These are phyloP conservation scores for Dendrostoma leiphaemia DNA, from an alignment of 2,329 filamentous ascomycete genomes.

Conservation along the genomic window DNA sequence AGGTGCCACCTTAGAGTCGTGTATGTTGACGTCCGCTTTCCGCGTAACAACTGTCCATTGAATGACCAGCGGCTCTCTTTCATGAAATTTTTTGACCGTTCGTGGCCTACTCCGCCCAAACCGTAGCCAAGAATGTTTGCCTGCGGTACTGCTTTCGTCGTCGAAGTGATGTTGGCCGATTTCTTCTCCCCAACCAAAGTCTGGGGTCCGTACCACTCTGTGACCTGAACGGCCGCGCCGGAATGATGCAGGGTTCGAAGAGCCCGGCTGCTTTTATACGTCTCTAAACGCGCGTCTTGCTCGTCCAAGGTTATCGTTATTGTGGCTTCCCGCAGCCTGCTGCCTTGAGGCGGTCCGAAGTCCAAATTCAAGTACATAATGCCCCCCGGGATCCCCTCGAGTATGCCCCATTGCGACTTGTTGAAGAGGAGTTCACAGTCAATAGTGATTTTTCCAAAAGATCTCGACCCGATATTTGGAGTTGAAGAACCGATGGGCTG, in stretches of 20 bases:
- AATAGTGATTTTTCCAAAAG: conserved; percentile 25
- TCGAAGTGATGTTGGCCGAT: conserved; percentile 14
- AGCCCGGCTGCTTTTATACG: background rate
- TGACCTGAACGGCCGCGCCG: conserved; percentile 24
- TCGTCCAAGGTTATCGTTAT: conserved; percentile 27
- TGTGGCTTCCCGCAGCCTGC: conserved; percentile 24
- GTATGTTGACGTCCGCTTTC: conserved; percentile 20
- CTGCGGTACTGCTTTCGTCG: conserved; percentile 19
- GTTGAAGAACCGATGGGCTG: no score
- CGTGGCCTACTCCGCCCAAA: conserved; percentile 22
- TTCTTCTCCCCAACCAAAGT: conserved; percentile 22
- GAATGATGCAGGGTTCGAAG: background rate
- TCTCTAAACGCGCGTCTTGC: conserved; percentile 21
- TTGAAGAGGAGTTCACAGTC: conserved; percentile 28
- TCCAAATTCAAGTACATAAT: conserved; percentile 28
- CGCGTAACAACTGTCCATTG: conserved; percentile 21
- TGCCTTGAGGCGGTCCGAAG: conserved; percentile 25
- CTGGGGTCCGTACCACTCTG: conserved; percentile 22
- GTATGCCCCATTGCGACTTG: conserved; percentile 28
- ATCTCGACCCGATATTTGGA: no score
- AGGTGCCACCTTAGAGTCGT: conserved; percentile 29
- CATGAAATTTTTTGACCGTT: conserved; percentile 19
- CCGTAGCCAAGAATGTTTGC: conserved; percentile 22
- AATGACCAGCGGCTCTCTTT: conserved; percentile 26
- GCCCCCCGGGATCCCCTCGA: conserved; percentile 23